Evolutionary conservation across 495 filamentous ascomycete genomes (phyloP).

Genomic region (Hyphodiscus hymeniophilus): DNA sequence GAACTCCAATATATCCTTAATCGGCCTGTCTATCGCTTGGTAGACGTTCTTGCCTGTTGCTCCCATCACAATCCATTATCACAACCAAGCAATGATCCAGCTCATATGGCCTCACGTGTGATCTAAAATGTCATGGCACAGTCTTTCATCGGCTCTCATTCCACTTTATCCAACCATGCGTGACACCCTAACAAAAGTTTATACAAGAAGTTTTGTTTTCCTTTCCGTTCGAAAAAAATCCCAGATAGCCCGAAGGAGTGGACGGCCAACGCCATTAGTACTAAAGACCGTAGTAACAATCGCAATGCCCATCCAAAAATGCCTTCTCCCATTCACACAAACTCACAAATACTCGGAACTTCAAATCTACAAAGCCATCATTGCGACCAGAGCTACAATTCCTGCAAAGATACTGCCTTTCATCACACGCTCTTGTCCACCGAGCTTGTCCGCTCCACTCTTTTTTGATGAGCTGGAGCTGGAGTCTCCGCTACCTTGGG

Average conservation of each 20-base stretch:
- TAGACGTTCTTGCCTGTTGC: too few species aligned
- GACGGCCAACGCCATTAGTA: slow-evolving; percentile 23
- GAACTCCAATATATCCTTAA: too few species aligned
- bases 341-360: not conserved
- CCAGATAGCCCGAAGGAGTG: slow-evolving; percentile 13
- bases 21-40: too few species aligned
- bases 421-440: slow-evolving; percentile 29
- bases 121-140: not conserved
- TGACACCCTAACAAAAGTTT: slow-evolving; percentile 1
- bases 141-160: not conserved
- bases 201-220: slow-evolving; percentile 8
- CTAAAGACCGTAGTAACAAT: not conserved
- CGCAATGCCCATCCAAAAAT: slow-evolving; percentile 14
- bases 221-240: not conserved
- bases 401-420: slow-evolving; percentile 42
- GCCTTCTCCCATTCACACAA: not conserved
- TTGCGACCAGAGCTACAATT: slow-evolving; percentile 36
- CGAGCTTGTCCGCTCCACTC: slow-evolving; percentile 24
- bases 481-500: not conserved
- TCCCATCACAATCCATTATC: too few species aligned
- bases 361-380: slow-evolving; percentile 33
- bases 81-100: too few species aligned
- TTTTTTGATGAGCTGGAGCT: slow-evolving; percentile 10
- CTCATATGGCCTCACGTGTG: too few species aligned
- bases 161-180: not conserved